Evolutionary conservation across 345 rosid species (phyloP).

Genomic region (Lepidium africanum): DNA sequence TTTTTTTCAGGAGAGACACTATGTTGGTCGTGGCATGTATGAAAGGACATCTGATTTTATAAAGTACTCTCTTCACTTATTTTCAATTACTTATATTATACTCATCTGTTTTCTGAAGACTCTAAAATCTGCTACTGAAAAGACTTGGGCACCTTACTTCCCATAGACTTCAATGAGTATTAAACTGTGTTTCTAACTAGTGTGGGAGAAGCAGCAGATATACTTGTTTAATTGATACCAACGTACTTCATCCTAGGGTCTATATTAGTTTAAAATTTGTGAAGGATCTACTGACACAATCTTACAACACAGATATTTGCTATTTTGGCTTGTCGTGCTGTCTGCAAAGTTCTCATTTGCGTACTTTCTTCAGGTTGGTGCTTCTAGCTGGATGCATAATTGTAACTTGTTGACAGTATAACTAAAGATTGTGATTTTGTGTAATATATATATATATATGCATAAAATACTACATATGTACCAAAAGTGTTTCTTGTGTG

Average conservation of each 20-base stretch:
- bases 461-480: background rate
- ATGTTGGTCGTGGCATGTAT: constrained; percentile 96
- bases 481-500: background rate
- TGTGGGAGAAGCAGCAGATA: constrained; percentile 9
- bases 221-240: constrained; percentile 7
- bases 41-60: constrained; percentile 81
- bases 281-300: background rate
- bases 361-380: constrained; percentile 79
- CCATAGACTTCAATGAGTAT: background rate
- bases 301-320: constrained; percentile 61
- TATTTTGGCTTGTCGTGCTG: constrained; percentile 83
- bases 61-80: constrained; percentile 44
- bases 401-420: background rate
- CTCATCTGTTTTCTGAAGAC: background rate
- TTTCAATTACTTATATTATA: background rate
- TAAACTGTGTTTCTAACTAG: constrained; percentile 2
- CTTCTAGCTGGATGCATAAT: constrained; percentile 5
- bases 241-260: background rate
- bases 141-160: constrained; percentile 1
- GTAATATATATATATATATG: background rate
- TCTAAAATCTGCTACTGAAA: background rate
- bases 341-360: constrained; percentile 83
- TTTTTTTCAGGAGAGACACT: constrained; percentile 72
- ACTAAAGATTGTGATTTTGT: background rate
- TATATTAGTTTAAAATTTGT: background rate